A percentile compares a stretch with the other conserved stretches of the same genome.
Evolutionary conservation across 2,329 filamentous ascomycete species (phyloP).

Genomic region (Penicillium sp.): DNA sequence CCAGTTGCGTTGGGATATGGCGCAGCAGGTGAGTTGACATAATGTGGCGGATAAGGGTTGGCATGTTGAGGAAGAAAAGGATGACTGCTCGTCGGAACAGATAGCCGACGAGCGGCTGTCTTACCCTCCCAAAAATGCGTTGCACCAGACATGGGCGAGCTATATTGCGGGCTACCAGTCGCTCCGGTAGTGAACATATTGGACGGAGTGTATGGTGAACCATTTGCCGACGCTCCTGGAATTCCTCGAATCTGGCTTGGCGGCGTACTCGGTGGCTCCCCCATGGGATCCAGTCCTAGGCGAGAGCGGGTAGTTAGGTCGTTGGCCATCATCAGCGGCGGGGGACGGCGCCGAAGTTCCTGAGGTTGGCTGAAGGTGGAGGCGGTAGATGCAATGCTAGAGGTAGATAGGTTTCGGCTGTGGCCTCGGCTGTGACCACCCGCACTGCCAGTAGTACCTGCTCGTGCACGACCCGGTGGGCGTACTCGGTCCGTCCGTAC

Average conservation of each 20-base stretch:
- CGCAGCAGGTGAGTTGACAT: slow-evolving; percentile 56
- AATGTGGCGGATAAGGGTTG: slow-evolving; percentile 56
- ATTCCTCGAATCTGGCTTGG: slow-evolving; percentile 66
- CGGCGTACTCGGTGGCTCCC: slow-evolving; percentile 63
- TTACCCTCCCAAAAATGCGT: slow-evolving; percentile 72
- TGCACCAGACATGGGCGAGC: slow-evolving; percentile 71
- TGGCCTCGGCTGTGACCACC: slow-evolving; percentile 74
- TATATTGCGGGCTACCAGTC: slow-evolving; percentile 74
- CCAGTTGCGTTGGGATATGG: slow-evolving; percentile 60
- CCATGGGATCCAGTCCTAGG: slow-evolving; percentile 64
- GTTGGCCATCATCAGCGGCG: slow-evolving; percentile 78
- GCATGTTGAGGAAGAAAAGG: slow-evolving; percentile 70
- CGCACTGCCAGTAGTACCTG: slow-evolving; percentile 74
- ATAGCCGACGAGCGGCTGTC: slow-evolving; percentile 72
- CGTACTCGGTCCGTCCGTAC: slow-evolving; percentile 83
- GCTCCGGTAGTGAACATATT: slow-evolving; percentile 72
- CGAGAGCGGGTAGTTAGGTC: slow-evolving; percentile 64
- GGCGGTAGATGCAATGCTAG: slow-evolving; percentile 76
- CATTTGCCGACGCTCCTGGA: slow-evolving; percentile 67
- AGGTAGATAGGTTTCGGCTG: slow-evolving; percentile 80
- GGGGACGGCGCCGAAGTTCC: slow-evolving; percentile 70
- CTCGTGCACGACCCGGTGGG: slow-evolving; percentile 71
- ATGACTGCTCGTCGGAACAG: slow-evolving; percentile 73
- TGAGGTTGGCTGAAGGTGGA: slow-evolving; percentile 65
- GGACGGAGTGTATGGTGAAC: slow-evolving; percentile 80